Evolutionary conservation across 805 yeast species (phyloP), one percentile per base, ranked within the genome.

Genomic region (Wickerhamiella australiensis): DNA sequence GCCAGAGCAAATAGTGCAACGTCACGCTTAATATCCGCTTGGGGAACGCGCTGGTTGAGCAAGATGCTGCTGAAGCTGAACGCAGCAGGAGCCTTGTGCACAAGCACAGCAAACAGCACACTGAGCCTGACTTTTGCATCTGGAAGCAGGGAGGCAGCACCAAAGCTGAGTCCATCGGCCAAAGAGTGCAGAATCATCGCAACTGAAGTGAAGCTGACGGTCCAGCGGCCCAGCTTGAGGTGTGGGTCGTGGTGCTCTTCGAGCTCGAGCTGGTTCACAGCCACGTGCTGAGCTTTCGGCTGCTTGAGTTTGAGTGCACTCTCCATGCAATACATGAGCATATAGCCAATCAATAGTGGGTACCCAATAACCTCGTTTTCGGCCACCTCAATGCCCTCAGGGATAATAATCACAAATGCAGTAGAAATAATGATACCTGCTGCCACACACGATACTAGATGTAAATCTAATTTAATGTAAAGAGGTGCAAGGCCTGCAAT

Each of bases 61-160:
- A 83, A 66, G 13, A 81, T 68, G 1, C 84, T 71, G 3, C 76
- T 62, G 38, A 83, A 68, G 37, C 87, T 82, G 61, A 83, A 79
- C 4, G 85, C 72, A 0, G 90, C 80, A 0, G 92, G 92, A 4
- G 82, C 67, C 61, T 83, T 83, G 67, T 83, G 92, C 27, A 80
- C 59, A 52, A 82, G 69, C 25, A 83, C 75, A 11, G 85, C 79
- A 11, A 78, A 46, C 43, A 80, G 74, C 46, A 83, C 76, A 35
- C 78, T 55, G 43, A 68, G 33, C 52, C 65, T 70, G 33, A 73
- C 62, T 5, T 68, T 61, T 7, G 64, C 57, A 50, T 65, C 65
- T 12, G 67, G 57, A 9, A 74, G 52, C 21, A 72, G 62, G 45
- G 71, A 68, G 1, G 82, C 71, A 0, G 86, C 74, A 0, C 87